Evolutionary conservation across 2,329 filamentous ascomycete genomes (phyloP), one percentile per base, ranked within the genome.

Genomic region (Trichoderma hamatum): DNA sequence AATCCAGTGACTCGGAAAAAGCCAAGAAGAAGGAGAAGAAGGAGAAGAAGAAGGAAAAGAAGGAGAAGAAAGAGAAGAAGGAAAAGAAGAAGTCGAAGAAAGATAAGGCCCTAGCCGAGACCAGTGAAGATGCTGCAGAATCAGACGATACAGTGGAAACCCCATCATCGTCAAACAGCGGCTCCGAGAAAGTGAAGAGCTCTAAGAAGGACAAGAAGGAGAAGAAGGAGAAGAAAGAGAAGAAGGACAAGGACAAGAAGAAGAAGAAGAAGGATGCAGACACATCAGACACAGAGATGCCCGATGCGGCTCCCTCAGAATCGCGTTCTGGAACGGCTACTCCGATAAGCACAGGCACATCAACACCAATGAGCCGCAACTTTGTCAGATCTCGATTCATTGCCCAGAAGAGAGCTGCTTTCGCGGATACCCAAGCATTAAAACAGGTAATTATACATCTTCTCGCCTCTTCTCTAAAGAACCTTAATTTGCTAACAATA

Each of bases 371-470:
- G 70, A 88, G 86, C 60, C 87, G 93, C 72, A 92, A 94, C 77
- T 87, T 91, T 67, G 88, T 94, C 58, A 85, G 95, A 72, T 89
- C 92, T 73, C 86, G 93, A 70, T 93, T 94, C 79, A 97, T 98
- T 75, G 91, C 91, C 68, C 92, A 96, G 74, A 98, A 98, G 84
- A 90, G 89, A 75, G 88, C 90, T 82, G 94, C 94, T 2, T 87
- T 94, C 69, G 86, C 93, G 82, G 92, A 97, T 78, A 86, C 90
- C 60, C 89, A 91, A 76, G 92, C 94, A 16, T 81, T 98, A 76
- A 95, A 94, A 78, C 94, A 97, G 89, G 92, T 94, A 82, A 36
- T 49, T 54, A 67, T 52, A n/a, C 16, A 46, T 19, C 24, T 14
- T 26, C 32, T 9, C 10, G 9, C 5, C 43, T 14, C 46, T 30